Conservation (phyloP, 1,284 basidiomycete genomes). For the Ustilago sp. region DNA sequence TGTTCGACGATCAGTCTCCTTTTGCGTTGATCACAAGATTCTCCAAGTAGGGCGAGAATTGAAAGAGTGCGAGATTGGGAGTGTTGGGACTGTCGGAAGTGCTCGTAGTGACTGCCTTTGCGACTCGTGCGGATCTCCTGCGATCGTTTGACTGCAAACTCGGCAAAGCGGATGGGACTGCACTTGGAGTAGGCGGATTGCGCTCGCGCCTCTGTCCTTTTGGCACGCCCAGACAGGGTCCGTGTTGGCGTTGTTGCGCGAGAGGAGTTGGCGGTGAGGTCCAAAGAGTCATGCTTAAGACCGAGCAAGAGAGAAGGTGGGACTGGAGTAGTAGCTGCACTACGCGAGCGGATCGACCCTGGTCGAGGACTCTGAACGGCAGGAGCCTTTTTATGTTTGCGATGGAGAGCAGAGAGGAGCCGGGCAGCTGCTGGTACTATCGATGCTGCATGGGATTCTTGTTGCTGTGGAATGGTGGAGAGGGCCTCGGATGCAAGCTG, state of each 20-base stretch:
- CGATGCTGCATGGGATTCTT: neutral
- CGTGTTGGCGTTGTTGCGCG: slow-evolving; percentile 38
- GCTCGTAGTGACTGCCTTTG: slow-evolving; percentile 30
- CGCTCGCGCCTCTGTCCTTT: slow-evolving; percentile 42
- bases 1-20: slow-evolving; percentile 44
- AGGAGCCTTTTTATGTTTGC: slow-evolving; percentile 33
- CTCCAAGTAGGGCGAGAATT: slow-evolving; percentile 50
- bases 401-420: slow-evolving; percentile 27
- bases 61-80: slow-evolving; percentile 39
- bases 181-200: slow-evolving; percentile 11
- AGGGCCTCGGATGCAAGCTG: slow-evolving; percentile 40
- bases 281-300: slow-evolving; percentile 22
- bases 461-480: slow-evolving; percentile 21
- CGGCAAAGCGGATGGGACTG: slow-evolving; percentile 19
- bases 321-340: slow-evolving; percentile 38
- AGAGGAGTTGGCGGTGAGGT: slow-evolving; percentile 33
- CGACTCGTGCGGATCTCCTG: slow-evolving; percentile 40
- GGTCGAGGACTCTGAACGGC: slow-evolving; percentile 43
- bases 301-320: slow-evolving; percentile 23
- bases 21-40: slow-evolving; percentile 43
- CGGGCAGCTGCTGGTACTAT: slow-evolving; percentile 29
- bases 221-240: slow-evolving; percentile 29
- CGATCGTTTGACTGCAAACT: slow-evolving; percentile 43
- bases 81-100: slow-evolving; percentile 32
- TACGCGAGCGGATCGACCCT: slow-evolving; percentile 33